phyloP scores from a whole-genome alignment of 2,329 filamentous ascomycete species.

The Fonsecaea erecta region DNA sequence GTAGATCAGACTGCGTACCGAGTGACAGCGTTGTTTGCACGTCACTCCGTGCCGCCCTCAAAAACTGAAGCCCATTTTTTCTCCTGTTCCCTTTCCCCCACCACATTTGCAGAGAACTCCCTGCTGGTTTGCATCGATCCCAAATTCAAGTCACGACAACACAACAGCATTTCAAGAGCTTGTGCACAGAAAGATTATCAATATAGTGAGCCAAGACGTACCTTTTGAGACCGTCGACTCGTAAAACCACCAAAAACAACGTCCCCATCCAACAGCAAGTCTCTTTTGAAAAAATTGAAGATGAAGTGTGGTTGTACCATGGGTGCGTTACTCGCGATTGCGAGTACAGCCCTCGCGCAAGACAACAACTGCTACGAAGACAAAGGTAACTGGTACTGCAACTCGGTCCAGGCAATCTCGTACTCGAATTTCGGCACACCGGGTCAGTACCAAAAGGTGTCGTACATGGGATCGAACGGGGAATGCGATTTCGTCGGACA shows the following conservation, averaged over 20 bases:
- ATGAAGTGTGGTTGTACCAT: constrained; percentile 26
- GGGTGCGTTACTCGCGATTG: constrained; percentile 22
- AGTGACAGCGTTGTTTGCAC: constrained; percentile 5
- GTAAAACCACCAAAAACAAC: neutral
- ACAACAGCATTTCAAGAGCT: neutral
- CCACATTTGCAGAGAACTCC: neutral
- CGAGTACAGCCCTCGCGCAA: constrained; percentile 20
- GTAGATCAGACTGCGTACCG: neutral
- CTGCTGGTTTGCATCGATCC: neutral
- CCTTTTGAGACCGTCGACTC: neutral
- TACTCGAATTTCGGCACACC: constrained; percentile 65
- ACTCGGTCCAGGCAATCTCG: constrained; percentile 65
- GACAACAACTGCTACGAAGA: constrained; percentile 25
- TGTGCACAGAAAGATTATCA: neutral
- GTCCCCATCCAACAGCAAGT: neutral
- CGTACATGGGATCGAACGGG: constrained; percentile 57
- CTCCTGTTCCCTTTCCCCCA: neutral
- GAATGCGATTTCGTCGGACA: constrained; percentile 60
- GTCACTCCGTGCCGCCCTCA: neutral
- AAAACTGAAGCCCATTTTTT: neutral
- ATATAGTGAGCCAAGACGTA: constrained; percentile 5
- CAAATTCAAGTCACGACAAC: neutral
- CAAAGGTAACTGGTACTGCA: constrained; percentile 68
- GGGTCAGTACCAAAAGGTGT: constrained; percentile 69
- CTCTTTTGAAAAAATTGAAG: constrained; percentile 2